Conservation (phyloP, 345 rosid species). For the Arabidopsis arenosa region DNA sequence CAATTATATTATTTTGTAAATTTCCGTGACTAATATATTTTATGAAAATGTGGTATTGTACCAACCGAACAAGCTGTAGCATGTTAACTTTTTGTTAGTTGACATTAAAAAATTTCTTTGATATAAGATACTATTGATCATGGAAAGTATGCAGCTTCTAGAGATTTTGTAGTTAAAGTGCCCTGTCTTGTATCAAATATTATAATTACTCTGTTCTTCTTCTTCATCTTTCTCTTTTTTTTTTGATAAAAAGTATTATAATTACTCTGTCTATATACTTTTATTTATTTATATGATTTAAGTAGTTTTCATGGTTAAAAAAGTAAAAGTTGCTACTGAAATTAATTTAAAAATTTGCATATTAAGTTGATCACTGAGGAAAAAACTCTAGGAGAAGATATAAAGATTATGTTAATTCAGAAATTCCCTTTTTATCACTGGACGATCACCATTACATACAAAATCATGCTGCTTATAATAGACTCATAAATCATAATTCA, state of each 20-base stretch:
- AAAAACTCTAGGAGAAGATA: slow-evolving; percentile 16
- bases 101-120: neutral
- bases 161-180: slow-evolving; percentile 29
- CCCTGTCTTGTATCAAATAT: neutral
- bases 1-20: no score
- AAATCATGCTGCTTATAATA: neutral
- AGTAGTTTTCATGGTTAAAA: slow-evolving; percentile 8
- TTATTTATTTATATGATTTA: slow-evolving; percentile 21
- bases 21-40: no score
- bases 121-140: slow-evolving; percentile 28
- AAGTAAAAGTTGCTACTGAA: neutral
- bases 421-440: neutral
- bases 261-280: neutral
- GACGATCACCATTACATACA: neutral
- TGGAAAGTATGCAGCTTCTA: slow-evolving; percentile 25
- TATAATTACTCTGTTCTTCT: neutral
- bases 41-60: neutral
- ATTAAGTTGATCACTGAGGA: slow-evolving; percentile 1
- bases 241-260: no score
- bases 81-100: neutral
- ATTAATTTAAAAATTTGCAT: slow-evolving; percentile 22
- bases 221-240: no score
- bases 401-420: neutral
- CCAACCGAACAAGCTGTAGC: slow-evolving; percentile 1
- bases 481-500: neutral